phyloP scores from a whole-genome alignment of 2,329 filamentous ascomycete genomes.

The Fusarium scirpi region DNA sequence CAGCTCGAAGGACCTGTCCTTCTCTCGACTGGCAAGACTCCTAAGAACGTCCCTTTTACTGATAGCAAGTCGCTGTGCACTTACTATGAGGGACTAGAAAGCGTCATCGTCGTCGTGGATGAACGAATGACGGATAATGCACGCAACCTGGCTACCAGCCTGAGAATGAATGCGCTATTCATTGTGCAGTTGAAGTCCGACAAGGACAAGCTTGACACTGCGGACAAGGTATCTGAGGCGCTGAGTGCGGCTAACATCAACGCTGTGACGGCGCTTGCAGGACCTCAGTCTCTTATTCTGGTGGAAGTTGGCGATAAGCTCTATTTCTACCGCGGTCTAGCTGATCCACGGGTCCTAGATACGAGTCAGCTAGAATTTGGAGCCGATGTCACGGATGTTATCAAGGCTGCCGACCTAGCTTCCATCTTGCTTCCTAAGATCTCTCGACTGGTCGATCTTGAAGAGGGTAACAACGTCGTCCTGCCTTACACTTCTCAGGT shows the following conservation, averaged over 20 bases:
- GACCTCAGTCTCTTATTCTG: slow-evolving; percentile 19
- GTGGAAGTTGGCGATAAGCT: background rate
- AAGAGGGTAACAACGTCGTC: background rate
- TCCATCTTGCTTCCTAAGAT: background rate
- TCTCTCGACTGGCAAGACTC: background rate
- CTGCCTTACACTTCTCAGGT: slow-evolving; percentile 3
- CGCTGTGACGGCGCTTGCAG: slow-evolving; percentile 7
- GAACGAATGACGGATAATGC: slow-evolving; percentile 25
- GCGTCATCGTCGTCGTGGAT: background rate
- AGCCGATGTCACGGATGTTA: background rate
- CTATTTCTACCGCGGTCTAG: slow-evolving; percentile 18
- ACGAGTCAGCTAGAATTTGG: slow-evolving; percentile 11
- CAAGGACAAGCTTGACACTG: background rate
- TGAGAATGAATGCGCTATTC: slow-evolving; percentile 11
- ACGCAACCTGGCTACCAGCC: slow-evolving; percentile 3
- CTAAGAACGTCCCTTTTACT: background rate
- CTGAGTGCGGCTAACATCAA: slow-evolving; percentile 12
- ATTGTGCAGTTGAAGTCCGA: background rate
- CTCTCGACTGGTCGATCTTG: background rate
- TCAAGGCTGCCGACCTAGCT: background rate
- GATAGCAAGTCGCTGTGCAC: background rate
- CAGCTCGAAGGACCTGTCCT: slow-evolving; percentile 9
- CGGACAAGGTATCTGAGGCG: background rate
- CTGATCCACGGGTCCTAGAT: background rate
- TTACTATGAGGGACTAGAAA: slow-evolving; percentile 7